A percentile compares a stretch with the other conserved stretches of the same genome.
These are phyloP conservation scores for Coemansia sp. DNA, from an alignment of 192 early-diverging fungal genomes.

Conservation along the genomic window DNA sequence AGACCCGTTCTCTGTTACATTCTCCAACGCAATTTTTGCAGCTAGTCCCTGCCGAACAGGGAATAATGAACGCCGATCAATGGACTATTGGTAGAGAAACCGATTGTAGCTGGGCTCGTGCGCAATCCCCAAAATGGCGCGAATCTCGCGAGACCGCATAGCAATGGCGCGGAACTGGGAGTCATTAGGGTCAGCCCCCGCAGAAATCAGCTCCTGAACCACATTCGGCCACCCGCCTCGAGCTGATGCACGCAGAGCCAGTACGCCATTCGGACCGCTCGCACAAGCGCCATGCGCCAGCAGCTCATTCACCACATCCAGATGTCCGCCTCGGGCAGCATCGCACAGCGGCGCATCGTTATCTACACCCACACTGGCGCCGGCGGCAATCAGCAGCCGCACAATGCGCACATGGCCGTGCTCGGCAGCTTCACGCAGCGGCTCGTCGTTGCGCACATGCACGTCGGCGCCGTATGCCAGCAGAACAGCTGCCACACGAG, in stretches of 20 bases:
- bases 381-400: slow-evolving; percentile 21
- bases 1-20: too few species aligned
- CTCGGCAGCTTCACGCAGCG: slow-evolving; percentile 32
- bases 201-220: slow-evolving; percentile 30
- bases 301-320: slow-evolving; percentile 18
- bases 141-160: slow-evolving; percentile 24
- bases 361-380: slow-evolving; percentile 29
- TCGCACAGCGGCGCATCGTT: slow-evolving; percentile 17
- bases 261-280: slow-evolving; percentile 7
- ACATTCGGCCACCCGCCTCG: slow-evolving; percentile 41
- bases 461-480: slow-evolving; percentile 27
- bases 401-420: slow-evolving; percentile 24
- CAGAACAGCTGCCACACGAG: slow-evolving; percentile 24
- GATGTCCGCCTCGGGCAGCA: slow-evolving; percentile 35
- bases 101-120: slow-evolving; percentile 5
- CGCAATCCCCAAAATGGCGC: slow-evolving; percentile 14
- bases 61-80: too few species aligned
- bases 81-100: neutral
- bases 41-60: too few species aligned
- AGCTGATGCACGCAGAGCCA: slow-evolving; percentile 40
- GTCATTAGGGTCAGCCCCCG: slow-evolving; percentile 35
- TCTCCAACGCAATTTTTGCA: too few species aligned
- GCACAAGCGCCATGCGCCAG: slow-evolving; percentile 25
- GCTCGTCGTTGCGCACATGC: slow-evolving; percentile 22
- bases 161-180: slow-evolving; percentile 32